These are phyloP conservation scores for Didymella arachidicola DNA, from an alignment of 2,329 filamentous ascomycete genomes.

Conservation along the genomic window DNA sequence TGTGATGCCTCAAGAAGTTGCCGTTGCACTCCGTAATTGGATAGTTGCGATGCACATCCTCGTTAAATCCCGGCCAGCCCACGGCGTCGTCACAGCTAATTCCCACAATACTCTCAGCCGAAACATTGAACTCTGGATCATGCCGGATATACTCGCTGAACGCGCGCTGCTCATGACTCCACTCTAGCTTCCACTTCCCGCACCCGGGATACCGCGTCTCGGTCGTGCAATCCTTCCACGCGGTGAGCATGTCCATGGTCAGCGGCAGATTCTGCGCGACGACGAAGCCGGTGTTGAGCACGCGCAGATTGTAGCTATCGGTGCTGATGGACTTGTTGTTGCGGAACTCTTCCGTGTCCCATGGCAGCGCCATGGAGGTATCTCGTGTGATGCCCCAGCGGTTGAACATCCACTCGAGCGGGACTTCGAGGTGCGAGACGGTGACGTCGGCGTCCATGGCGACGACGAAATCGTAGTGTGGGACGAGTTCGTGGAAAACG, in stretches of 20 bases:
- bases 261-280: conserved; percentile 45
- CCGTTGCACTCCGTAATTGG: conserved; percentile 38
- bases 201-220: conserved; percentile 39
- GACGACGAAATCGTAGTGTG: conserved; percentile 54
- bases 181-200: conserved; percentile 37
- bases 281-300: conserved; percentile 53
- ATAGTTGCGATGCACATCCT: conserved; percentile 18
- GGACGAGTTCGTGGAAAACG: conserved; percentile 51
- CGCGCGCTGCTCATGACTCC: conserved; percentile 47
- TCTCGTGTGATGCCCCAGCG: conserved; percentile 53
- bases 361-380: conserved; percentile 52
- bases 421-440: conserved; percentile 54
- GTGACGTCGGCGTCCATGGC: conserved; percentile 57
- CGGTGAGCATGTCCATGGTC: conserved; percentile 39
- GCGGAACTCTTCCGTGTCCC: conserved; percentile 37
- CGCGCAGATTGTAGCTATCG: conserved; percentile 42
- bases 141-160: conserved; percentile 48
- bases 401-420: conserved; percentile 60
- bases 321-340: conserved; percentile 44
- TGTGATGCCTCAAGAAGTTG: conserved; percentile 42
- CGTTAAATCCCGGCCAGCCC: conserved; percentile 40
- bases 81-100: conserved; percentile 49
- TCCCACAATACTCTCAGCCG: conserved; percentile 33
- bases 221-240: conserved; percentile 44
- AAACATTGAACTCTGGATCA: conserved; percentile 37